Conservation (phyloP, 345 rosid genomes). For the Eucalyptus erythrocorys region DNA sequence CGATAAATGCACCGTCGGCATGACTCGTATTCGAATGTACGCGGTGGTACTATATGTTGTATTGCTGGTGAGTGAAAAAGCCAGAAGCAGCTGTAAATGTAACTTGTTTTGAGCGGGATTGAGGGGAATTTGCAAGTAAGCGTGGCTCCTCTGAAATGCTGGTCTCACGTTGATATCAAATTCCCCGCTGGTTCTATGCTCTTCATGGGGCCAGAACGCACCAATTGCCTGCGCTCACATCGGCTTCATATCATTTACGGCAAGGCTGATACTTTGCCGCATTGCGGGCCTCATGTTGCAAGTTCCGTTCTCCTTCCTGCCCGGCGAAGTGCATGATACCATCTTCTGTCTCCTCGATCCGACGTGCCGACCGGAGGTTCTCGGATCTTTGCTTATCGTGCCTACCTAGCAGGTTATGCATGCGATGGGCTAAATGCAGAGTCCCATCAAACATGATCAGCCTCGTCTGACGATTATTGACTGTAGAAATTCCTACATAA, state of each 20-base stretch:
- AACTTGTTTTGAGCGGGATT: background rate
- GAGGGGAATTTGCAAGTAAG: background rate
- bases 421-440: background rate
- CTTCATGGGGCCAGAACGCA: background rate
- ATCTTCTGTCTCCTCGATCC: rapidly evolving
- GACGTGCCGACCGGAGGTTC: background rate
- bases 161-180: background rate
- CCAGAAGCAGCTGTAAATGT: background rate
- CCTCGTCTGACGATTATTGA: background rate
- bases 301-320: background rate
- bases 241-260: background rate
- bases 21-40: background rate
- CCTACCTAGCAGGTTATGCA: background rate
- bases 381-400: background rate
- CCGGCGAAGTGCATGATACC: background rate
- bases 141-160: background rate
- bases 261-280: background rate
- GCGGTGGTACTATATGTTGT: background rate
- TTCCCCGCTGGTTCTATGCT: background rate
- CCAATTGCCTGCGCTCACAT: background rate
- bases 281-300: background rate
- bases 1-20: background rate
- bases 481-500: background rate
- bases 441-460: background rate
- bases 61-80: background rate